These are phyloP conservation scores for Aspergillus uvarum DNA, from an alignment of 2,329 filamentous ascomycete genomes.

Conservation along the genomic window DNA sequence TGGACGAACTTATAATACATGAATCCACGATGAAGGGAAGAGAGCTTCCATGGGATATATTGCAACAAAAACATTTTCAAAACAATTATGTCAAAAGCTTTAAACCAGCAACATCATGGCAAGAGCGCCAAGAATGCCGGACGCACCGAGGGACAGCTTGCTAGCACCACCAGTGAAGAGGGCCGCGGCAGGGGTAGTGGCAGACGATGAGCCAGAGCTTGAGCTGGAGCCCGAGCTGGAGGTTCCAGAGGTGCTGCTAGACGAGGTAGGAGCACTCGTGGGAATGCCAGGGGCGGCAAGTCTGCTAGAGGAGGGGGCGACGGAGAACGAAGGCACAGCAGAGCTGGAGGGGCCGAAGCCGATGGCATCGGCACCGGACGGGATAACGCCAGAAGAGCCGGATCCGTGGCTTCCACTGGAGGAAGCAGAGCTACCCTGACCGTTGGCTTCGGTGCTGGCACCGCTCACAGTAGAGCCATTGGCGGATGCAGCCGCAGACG, in stretches of 20 bases:
- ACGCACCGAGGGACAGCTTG: slow-evolving; percentile 17
- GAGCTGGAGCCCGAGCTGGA: not conserved
- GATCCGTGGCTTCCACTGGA: not conserved
- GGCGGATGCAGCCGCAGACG: not conserved
- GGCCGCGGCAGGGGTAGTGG: slow-evolving; percentile 17
- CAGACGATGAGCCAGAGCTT: slow-evolving; percentile 8
- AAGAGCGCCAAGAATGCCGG: slow-evolving; percentile 18
- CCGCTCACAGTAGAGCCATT: not conserved
- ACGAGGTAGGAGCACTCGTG: not conserved
- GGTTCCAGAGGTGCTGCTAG: not conserved
- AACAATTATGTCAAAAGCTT: not conserved
- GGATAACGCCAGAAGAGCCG: not conserved
- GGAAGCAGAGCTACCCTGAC: not conserved
- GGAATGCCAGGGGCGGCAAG: not conserved
- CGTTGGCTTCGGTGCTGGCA: not conserved
- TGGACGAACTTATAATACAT: slow-evolving; percentile 1
- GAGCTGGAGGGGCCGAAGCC: not conserved
- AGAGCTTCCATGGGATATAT: not conserved
- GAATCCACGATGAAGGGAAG: not conserved
- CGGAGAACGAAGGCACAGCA: not conserved
- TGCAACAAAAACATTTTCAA: not conserved
- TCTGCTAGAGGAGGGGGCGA: not conserved
- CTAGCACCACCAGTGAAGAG: slow-evolving; percentile 27
- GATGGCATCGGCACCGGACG: not conserved
- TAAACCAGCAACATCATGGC: slow-evolving; percentile 21